phyloP scores from a whole-genome alignment of 805 yeast species.

The Torulaspora quercuum region DNA sequence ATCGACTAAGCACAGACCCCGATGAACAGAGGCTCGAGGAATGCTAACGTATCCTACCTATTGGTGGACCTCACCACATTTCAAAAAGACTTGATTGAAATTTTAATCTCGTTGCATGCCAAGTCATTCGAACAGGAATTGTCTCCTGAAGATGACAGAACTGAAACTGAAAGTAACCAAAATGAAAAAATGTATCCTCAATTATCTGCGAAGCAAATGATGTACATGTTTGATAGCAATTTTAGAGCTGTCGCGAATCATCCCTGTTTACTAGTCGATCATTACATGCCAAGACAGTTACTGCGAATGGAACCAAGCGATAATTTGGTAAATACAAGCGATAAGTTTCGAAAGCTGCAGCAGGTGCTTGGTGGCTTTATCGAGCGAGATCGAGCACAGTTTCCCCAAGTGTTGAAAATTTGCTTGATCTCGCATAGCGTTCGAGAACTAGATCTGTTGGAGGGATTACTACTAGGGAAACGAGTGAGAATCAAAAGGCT shows the following conservation, averaged over 20 bases:
- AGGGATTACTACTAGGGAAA: slow-evolving; percentile 74
- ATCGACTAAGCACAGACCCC: no score
- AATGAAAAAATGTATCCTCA: slow-evolving; percentile 23
- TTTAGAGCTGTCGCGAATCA: slow-evolving; percentile 54
- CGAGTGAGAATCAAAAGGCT: slow-evolving; percentile 60
- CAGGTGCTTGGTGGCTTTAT: slow-evolving; percentile 36
- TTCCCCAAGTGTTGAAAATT: slow-evolving; percentile 21
- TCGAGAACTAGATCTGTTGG: slow-evolving; percentile 73
- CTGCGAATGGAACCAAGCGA: slow-evolving; percentile 63
- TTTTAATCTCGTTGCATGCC: slow-evolving; percentile 44
- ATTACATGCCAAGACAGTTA: slow-evolving; percentile 68
- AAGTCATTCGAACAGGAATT: slow-evolving; percentile 29
- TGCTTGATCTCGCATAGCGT: slow-evolving; percentile 56
- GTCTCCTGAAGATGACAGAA: slow-evolving; percentile 8
- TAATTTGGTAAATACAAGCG: slow-evolving; percentile 50
- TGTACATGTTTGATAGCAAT: slow-evolving; percentile 36
- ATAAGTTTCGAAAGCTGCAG: slow-evolving; percentile 57
- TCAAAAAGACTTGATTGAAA: slow-evolving; percentile 44
- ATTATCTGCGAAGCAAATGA: slow-evolving; percentile 39
- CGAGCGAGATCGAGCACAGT: slow-evolving; percentile 14
- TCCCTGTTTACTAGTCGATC: slow-evolving; percentile 70
- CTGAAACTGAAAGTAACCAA: slow-evolving; percentile 3
- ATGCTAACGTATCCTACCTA: slow-evolving; percentile 25
- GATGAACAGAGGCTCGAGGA: no score
- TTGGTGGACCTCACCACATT: slow-evolving; percentile 45